phyloP scores from a whole-genome alignment of 2,329 filamentous ascomycete species.

The Xylaria multiplex region DNA sequence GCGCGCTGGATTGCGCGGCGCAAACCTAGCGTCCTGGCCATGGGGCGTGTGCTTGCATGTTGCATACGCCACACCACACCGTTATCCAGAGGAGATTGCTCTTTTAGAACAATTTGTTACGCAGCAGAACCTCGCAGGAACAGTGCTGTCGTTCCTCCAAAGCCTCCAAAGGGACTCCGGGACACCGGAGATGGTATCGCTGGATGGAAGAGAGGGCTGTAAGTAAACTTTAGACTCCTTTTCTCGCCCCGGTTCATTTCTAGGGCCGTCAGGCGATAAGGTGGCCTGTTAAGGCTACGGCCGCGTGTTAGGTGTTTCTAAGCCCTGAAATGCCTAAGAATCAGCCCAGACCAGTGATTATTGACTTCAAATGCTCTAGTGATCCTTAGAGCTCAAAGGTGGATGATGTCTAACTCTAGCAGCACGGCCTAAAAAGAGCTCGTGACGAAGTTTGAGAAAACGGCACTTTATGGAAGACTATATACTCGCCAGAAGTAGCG shows the following conservation, averaged over 20 bases:
- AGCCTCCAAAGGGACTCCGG: conserved; percentile 32
- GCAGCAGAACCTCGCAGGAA: conserved; percentile 2
- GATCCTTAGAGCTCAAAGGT: conserved; percentile 29
- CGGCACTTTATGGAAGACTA: neutral
- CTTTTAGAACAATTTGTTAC: conserved; percentile 20
- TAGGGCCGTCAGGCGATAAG: neutral
- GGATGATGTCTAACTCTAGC: conserved; percentile 32
- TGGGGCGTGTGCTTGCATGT: conserved; percentile 32
- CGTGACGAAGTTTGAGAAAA: neutral
- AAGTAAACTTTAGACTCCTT: conserved; percentile 3
- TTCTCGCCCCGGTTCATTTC: neutral
- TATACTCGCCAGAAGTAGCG: neutral
- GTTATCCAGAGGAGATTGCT: conserved; percentile 17
- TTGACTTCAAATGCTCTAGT: conserved; percentile 20
- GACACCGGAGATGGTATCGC: conserved; percentile 12
- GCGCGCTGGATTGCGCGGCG: conserved; percentile 28
- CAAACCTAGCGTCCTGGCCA: conserved; percentile 29
- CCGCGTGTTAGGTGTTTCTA: neutral
- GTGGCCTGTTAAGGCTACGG: neutral
- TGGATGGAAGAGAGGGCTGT: conserved; percentile 30
- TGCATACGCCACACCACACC: conserved; percentile 15
- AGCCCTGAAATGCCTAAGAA: neutral
- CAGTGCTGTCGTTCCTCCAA: conserved; percentile 25
- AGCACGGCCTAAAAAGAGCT: neutral
- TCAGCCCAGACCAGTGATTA: neutral